phyloP scores from a whole-genome alignment of 2,329 filamentous ascomycete genomes.

The Phialophora tarda region DNA sequence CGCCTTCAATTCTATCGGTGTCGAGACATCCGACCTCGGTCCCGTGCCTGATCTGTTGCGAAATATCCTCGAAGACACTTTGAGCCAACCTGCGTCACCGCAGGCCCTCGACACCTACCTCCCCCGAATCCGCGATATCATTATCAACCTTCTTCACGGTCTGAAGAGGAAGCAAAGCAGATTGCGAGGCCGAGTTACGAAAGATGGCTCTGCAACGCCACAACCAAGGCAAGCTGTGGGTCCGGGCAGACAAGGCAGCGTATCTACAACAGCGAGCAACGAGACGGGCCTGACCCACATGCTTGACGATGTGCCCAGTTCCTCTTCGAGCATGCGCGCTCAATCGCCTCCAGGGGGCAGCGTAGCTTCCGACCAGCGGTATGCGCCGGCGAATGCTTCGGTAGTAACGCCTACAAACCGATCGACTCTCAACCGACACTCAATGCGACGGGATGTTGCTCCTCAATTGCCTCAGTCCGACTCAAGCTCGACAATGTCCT shows the following conservation, averaged over 20 bases:
- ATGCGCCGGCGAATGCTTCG: conserved; percentile 15
- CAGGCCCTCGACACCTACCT: conserved; percentile 93
- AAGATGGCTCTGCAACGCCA: conserved; percentile 53
- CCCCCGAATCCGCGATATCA: conserved; percentile 94
- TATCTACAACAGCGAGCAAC: conserved; percentile 54
- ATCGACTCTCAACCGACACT: conserved; percentile 28
- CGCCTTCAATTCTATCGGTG: conserved; percentile 94
- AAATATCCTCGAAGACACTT: conserved; percentile 89
- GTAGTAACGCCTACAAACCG: conserved; percentile 6
- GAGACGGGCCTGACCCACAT: conserved; percentile 53
- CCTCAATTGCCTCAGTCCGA: conserved; percentile 34
- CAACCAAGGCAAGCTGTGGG: conserved; percentile 22
- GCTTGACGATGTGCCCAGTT: conserved; percentile 44
- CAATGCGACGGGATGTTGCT: conserved; percentile 28
- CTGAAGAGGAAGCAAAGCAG: conserved; percentile 97
- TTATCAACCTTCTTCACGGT: conserved; percentile 94
- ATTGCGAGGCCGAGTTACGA: conserved; percentile 63
- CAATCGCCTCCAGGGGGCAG: conserved; percentile 23
- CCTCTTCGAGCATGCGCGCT: conserved; percentile 25
- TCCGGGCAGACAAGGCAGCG: conserved; percentile 51
- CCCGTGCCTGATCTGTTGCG: conserved; percentile 92
- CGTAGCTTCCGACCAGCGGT: conserved; percentile 9
- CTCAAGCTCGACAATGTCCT: conserved; percentile 67
- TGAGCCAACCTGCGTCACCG: conserved; percentile 94
- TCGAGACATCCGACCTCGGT: conserved; percentile 90